Evolutionary conservation across 108 stramenopile species (phyloP), one percentile per base, ranked within the genome.

Genomic region (Skeletonema menzelii): DNA sequence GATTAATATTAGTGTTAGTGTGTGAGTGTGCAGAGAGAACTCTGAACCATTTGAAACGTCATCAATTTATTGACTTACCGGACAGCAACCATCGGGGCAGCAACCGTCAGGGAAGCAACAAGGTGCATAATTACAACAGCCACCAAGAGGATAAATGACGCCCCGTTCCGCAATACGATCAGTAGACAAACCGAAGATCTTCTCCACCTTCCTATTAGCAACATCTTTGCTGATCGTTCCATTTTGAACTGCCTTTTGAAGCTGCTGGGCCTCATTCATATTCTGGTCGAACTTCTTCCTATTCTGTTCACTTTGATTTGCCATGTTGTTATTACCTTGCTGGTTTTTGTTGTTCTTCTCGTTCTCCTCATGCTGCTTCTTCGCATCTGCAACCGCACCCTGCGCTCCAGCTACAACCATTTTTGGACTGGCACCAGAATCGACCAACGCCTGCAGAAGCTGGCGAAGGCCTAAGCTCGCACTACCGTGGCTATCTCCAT

Each of bases 361-460:
- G 37, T 64, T 64, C 63, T 64, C 31, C 63, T 64, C 63, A 38
- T 35, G 32, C 37, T 64, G 31, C 63, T 37, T 64, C 34, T 44
- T 58, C 38, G 56, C 67, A 27, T 56, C 34, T 15, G 57, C 57
- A 59, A 59, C 57, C 57, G 57, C 57, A 59, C 14, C 57, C 57
- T 59, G 12, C 15, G 8, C 57, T 15, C 57, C 57, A 59, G 57
- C 57, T 13, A 59, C 57, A 5, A 59, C 57, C 30, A 59, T 14
- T 12, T 59, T 59, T 59, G 57, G 57, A 59, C 57, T 59, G 14
- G 8, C 57, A 59, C 8, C 8, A 59, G 57, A 59, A 59, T 59
- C 57, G 14, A 59, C 57, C 57, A 59, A 59, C 4, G 7, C 57
- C 15, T 59, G 57, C 12, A 59, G 57, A 4, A 15, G 57, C 14